These are phyloP conservation scores for Neoboletus subvelutipes DNA, from an alignment of 768 basidiomycete species.

Conservation along the genomic window DNA sequence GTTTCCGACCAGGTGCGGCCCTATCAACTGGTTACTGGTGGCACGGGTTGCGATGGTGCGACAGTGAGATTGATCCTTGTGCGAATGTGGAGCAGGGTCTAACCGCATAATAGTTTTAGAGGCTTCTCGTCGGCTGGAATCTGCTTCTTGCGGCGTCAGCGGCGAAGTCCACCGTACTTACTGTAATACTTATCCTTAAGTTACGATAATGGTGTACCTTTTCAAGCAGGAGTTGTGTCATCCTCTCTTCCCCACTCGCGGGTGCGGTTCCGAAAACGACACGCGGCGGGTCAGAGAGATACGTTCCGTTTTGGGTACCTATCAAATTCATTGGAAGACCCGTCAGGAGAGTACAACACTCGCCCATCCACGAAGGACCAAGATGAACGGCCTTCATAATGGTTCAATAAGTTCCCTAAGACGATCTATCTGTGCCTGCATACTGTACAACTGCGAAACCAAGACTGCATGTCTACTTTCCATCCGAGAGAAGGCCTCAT, in stretches of 20 bases:
- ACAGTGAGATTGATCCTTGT: too few species aligned
- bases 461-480: conserved; percentile 43
- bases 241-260: not conserved
- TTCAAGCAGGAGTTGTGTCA: not conserved
- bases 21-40: too few species aligned
- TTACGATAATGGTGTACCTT: too few species aligned
- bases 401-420: conserved; percentile 20
- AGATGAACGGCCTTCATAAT: not conserved
- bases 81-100: not conserved
- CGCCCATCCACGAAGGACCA: not conserved
- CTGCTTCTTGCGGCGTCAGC: not conserved
- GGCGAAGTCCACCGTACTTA: not conserved
- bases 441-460: conserved; percentile 42
- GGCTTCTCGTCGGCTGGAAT: not conserved
- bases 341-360: not conserved
- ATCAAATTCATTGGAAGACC: not conserved
- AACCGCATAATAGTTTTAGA: not conserved
- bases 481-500: conserved; percentile 37
- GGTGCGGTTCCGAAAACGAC: not conserved
- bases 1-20: conserved; percentile 10
- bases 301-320: not conserved
- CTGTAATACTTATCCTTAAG: not conserved
- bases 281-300: not conserved
- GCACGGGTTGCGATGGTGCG: too few species aligned
- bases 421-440: conserved; percentile 43